Evolutionary conservation across 495 filamentous ascomycete species (phyloP).

Genomic region (Neurospora sp.): DNA sequence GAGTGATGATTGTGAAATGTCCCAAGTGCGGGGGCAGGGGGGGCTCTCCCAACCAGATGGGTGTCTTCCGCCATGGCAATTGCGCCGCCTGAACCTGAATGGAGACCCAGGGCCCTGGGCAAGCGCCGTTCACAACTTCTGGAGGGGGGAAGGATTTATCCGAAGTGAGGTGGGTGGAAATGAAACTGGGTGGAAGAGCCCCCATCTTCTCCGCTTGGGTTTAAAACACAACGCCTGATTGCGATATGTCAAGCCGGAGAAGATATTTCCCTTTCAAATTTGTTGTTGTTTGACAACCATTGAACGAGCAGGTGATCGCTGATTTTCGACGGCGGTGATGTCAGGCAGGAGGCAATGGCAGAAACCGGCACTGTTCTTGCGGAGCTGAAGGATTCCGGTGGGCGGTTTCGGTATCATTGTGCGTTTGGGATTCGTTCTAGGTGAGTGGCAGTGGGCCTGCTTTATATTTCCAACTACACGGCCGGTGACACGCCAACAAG

Average conservation of each 20-base stretch:
- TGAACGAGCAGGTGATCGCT: not conserved
- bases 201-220: not conserved
- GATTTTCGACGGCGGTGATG: conserved; percentile 5
- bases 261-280: not conserved
- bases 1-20: not conserved
- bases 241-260: not conserved
- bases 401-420: not conserved
- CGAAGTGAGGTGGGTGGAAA: not conserved
- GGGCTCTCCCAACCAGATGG: not conserved
- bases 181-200: not conserved
- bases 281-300: not conserved
- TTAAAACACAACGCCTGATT: not conserved
- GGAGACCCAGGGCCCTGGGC: not conserved
- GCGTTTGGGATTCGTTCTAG: not conserved
- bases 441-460: not conserved
- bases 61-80: not conserved
- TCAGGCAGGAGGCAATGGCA: conserved; percentile 5
- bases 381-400: not conserved
- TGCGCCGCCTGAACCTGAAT: not conserved
- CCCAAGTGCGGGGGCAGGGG: not conserved
- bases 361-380: conserved; percentile 2
- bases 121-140: not conserved
- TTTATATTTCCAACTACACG: not conserved
- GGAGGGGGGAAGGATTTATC: not conserved
- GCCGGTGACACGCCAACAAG: not conserved